Evolutionary conservation across 1,284 basidiomycete genomes (phyloP).

Genomic region (Rhodotorula sp.): DNA sequence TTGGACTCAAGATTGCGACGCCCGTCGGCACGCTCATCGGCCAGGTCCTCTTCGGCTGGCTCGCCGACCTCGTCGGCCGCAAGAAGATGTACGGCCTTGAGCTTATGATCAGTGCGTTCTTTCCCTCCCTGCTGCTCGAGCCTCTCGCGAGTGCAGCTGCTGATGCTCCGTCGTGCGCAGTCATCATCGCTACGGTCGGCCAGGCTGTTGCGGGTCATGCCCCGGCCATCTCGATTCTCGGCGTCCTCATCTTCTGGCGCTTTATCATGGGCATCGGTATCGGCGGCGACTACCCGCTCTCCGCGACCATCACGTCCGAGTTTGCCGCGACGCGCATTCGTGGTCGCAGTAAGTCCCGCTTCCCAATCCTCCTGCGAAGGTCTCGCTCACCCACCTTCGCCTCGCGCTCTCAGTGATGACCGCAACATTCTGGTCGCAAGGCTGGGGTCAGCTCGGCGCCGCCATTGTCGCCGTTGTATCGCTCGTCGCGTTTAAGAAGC

Average conservation of each 20-base stretch:
- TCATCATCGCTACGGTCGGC: constrained; percentile 52
- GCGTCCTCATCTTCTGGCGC: constrained; percentile 70
- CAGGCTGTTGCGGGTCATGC: constrained; percentile 59
- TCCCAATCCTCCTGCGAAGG: too few relatives aligned
- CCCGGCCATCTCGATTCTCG: constrained; percentile 59
- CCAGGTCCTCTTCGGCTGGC: constrained; percentile 68
- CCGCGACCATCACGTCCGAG: constrained; percentile 61
- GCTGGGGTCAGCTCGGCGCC: constrained; percentile 60
- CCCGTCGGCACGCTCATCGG: constrained; percentile 57
- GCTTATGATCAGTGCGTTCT: constrained; percentile 60
- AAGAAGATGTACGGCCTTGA: constrained; percentile 72
- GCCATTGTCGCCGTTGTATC: constrained; percentile 70
- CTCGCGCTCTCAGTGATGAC: constrained; percentile 55
- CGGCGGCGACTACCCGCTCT: constrained; percentile 82
- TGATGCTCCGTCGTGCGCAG: constrained; percentile 21
- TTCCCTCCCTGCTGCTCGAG: background rate
- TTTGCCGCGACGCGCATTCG: constrained; percentile 73
- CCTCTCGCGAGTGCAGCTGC: too few relatives aligned
- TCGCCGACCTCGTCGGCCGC: constrained; percentile 69
- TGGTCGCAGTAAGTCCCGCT: constrained; percentile 56
- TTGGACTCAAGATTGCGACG: constrained; percentile 64
- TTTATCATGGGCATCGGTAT: constrained; percentile 65
- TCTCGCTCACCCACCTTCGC: background rate
- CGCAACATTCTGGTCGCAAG: constrained; percentile 63
- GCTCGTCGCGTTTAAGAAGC: constrained; percentile 67